phyloP scores from a whole-genome alignment of 1,139 yeast genomes.

The Scheffersomyces quercinus region DNA sequence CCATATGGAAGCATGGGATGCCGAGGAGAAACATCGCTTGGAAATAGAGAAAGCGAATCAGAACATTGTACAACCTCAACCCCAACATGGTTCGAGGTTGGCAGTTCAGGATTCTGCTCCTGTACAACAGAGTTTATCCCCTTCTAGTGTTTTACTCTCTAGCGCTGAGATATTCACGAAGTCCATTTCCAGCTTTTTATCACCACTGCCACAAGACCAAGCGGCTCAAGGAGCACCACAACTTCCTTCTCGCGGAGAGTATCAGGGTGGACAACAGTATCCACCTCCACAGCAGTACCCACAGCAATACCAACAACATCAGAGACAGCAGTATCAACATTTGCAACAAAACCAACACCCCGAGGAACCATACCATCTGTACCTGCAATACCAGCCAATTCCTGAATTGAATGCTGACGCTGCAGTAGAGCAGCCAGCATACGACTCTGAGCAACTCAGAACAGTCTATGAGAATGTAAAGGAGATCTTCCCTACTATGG shows the following conservation, averaged over 20 bases:
- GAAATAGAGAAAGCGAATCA: constrained; percentile 7
- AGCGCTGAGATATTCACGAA: constrained; percentile 57
- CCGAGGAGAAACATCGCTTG: constrained; percentile 30
- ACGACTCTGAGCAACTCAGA: constrained; percentile 14
- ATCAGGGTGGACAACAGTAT: too few relatives aligned
- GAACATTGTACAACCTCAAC: constrained; percentile 19
- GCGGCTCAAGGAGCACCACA: neutral
- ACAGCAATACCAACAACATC: constrained; percentile 6
- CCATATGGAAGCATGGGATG: constrained; percentile 52
- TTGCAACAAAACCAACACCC: neutral
- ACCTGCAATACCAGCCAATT: too few relatives aligned
- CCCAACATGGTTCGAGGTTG: constrained; percentile 13
- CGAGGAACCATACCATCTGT: neutral
- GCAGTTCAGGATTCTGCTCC: neutral
- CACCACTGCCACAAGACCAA: constrained; percentile 40
- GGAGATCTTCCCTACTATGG: constrained; percentile 79
- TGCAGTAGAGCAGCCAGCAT: constrained; percentile 2
- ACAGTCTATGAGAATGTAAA: constrained; percentile 45
- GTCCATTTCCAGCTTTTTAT: constrained; percentile 45
- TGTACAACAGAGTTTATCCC: constrained; percentile 33
- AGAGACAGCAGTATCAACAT: constrained; percentile 4
- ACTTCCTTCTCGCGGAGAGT: too few relatives aligned
- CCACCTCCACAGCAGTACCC: constrained; percentile 11
- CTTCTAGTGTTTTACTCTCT: constrained; percentile 51
- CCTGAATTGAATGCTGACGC: neutral